A percentile compares a stretch with the other conserved stretches of the same genome.
Conservation (phyloP, 2,329 filamentous ascomycete genomes). For the Ophiostoma pallidulum region DNA sequence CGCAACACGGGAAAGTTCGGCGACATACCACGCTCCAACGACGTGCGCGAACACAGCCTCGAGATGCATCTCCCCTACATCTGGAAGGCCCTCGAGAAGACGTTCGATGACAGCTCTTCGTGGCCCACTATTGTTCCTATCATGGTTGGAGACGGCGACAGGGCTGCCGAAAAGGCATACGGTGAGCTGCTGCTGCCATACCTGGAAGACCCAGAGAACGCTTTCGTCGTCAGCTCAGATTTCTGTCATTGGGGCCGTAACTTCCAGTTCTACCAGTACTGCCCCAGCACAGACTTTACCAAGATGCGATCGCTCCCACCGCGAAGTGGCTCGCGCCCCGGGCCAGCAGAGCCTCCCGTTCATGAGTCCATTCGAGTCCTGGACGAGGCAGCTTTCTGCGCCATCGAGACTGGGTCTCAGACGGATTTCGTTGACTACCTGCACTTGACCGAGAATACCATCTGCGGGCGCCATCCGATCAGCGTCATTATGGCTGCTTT, state of each 20-base stretch:
- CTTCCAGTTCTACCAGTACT: constrained; percentile 78
- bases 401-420: constrained; percentile 69
- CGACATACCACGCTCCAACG: constrained; percentile 54
- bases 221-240: constrained; percentile 86
- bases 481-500: constrained; percentile 84
- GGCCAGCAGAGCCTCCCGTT: constrained; percentile 44
- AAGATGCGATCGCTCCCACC: constrained; percentile 30
- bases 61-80: constrained; percentile 97
- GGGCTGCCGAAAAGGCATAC: constrained; percentile 54
- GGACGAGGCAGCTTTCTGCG: constrained; percentile 74
- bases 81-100: constrained; percentile 59
- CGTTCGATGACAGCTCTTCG: constrained; percentile 30
- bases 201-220: constrained; percentile 62
- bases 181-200: constrained; percentile 69
- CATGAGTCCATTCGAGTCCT: constrained; percentile 76
- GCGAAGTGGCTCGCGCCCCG: constrained; percentile 21
- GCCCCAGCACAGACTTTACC: constrained; percentile 36
- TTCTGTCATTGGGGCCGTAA: constrained; percentile 92
- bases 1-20: constrained; percentile 44
- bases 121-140: constrained; percentile 77
- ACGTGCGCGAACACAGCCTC: constrained; percentile 81
- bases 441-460: constrained; percentile 70
- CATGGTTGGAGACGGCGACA: constrained; percentile 67
- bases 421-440: constrained; percentile 60
- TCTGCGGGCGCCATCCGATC: constrained; percentile 92